Evolutionary conservation across 352 stramenopile genomes (phyloP).

Genomic region (Vaucheria bursata): DNA sequence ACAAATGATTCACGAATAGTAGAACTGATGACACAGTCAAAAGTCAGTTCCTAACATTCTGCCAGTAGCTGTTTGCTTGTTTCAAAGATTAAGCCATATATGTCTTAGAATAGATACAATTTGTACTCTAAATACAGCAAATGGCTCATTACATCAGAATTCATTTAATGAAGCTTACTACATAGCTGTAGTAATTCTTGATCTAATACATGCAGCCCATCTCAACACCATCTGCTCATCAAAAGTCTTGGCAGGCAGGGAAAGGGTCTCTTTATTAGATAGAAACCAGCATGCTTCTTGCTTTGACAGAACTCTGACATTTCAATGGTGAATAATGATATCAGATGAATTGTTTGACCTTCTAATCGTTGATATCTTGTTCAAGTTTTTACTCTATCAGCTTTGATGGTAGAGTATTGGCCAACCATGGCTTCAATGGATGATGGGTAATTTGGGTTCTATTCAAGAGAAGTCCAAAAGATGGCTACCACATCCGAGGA

Average conservation of each 20-base stretch:
- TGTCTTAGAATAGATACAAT: slow-evolving; percentile 74
- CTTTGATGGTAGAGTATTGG: slow-evolving; percentile 77
- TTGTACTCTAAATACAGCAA: slow-evolving; percentile 69
- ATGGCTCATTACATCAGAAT: slow-evolving; percentile 84
- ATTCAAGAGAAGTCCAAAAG: slow-evolving; percentile 76
- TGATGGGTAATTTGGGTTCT: slow-evolving; percentile 80
- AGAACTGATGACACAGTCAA: too few species aligned
- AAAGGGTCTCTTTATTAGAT: slow-evolving; percentile 65
- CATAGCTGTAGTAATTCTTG: slow-evolving; percentile 55
- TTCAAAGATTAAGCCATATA: slow-evolving; percentile 72
- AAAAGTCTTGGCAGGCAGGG: slow-evolving; percentile 11
- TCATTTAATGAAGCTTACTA: slow-evolving; percentile 78
- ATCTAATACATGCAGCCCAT: slow-evolving; percentile 8
- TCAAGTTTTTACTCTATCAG: slow-evolving; percentile 79
- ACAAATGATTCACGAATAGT: too few species aligned
- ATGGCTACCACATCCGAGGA: slow-evolving; percentile 78
- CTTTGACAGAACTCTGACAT: too few species aligned
- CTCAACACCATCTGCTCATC: too few species aligned
- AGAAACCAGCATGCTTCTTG: slow-evolving; percentile 54
- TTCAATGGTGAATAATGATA: slow-evolving; percentile 67
- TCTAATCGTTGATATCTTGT: slow-evolving; percentile 61
- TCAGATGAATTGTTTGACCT: slow-evolving; percentile 56
- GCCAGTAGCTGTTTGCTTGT: slow-evolving; percentile 75
- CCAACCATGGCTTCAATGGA: slow-evolving; percentile 77
- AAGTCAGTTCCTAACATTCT: too few species aligned